phyloP scores from a whole-genome alignment of 2,329 filamentous ascomycete genomes.

The Ceratocystiopsis minuta region DNA sequence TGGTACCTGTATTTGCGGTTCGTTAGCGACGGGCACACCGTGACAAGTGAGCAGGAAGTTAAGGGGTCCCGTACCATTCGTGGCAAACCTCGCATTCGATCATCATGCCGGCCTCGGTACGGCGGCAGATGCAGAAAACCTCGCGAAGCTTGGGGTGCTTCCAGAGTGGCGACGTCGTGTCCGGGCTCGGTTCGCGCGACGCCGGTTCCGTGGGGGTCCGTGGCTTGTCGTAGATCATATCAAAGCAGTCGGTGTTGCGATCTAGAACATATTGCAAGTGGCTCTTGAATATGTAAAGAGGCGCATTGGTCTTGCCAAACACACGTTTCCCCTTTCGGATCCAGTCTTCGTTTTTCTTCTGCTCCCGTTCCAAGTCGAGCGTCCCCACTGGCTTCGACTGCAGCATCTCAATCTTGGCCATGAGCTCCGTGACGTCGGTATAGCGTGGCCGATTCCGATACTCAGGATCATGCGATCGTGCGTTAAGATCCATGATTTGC shows the following conservation, averaged over 20 bases:
- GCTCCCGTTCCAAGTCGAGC: constrained; percentile 81
- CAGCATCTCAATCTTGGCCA: constrained; percentile 70
- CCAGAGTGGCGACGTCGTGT: constrained; percentile 33
- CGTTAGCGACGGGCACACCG: constrained; percentile 1
- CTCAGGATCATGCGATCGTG: constrained; percentile 57
- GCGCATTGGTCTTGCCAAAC: constrained; percentile 95
- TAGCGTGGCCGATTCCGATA: constrained; percentile 71
- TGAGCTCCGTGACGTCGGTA: constrained; percentile 73
- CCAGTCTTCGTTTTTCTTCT: constrained; percentile 94
- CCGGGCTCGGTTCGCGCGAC: constrained; percentile 56
- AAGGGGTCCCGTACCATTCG: constrained; percentile 54
- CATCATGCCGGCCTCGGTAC: constrained; percentile 94
- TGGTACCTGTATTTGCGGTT: constrained; percentile 79
- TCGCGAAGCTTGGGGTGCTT: constrained; percentile 49
- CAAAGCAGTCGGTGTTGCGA: constrained; percentile 81
- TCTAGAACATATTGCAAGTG: constrained; percentile 89
- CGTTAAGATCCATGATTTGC: constrained; percentile 65
- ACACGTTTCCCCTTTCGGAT: constrained; percentile 96
- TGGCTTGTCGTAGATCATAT: constrained; percentile 67
- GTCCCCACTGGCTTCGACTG: constrained; percentile 88
- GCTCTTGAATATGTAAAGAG: constrained; percentile 81
- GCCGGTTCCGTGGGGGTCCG: constrained; percentile 81
- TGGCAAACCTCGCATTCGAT: constrained; percentile 97
- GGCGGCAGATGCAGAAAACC: constrained; percentile 93
- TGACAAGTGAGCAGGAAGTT: neutral